Percentiles rank a stretch among this genome's conserved stretches.
Conservation (phyloP, 495 filamentous ascomycete species). For the Clohesyomyces aquaticus region DNA sequence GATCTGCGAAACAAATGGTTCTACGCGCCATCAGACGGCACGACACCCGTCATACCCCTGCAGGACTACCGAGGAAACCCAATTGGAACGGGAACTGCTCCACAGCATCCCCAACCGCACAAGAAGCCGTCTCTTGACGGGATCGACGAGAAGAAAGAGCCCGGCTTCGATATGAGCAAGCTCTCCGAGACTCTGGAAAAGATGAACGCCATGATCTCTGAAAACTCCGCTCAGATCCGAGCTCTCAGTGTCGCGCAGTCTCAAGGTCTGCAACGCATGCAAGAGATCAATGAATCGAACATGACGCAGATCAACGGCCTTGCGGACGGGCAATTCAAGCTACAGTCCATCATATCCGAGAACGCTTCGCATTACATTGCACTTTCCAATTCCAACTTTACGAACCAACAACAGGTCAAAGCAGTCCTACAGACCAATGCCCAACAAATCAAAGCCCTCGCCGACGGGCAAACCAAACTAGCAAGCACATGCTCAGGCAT, state of each 20-base stretch:
- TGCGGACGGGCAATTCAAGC: slow-evolving; percentile 26
- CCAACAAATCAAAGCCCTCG: slow-evolving; percentile 19
- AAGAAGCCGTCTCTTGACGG: slow-evolving; percentile 1
- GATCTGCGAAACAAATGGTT: slow-evolving; percentile 31
- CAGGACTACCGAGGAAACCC: slow-evolving; percentile 27
- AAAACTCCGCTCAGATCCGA: slow-evolving; percentile 26
- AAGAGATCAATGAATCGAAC: slow-evolving; percentile 36
- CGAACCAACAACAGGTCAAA: slow-evolving; percentile 22
- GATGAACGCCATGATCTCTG: slow-evolving; percentile 27
- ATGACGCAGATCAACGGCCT: slow-evolving; percentile 35
- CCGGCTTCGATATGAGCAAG: slow-evolving; percentile 8
- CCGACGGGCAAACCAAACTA: slow-evolving; percentile 15
- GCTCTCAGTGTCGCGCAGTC: slow-evolving; percentile 31
- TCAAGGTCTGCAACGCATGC: slow-evolving; percentile 33
- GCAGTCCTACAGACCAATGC: slow-evolving; percentile 13
- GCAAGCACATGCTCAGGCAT: slow-evolving; percentile 15
- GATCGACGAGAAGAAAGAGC: slow-evolving; percentile 5
- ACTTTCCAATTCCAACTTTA: slow-evolving; percentile 28
- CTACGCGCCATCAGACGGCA: slow-evolving; percentile 14
- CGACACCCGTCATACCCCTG: slow-evolving; percentile 17
- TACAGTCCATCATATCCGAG: slow-evolving; percentile 16
- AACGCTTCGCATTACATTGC: slow-evolving; percentile 33
- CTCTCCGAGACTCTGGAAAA: slow-evolving; percentile 8
- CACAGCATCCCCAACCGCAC: background rate
- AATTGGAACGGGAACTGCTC: background rate